Percentiles rank a stretch among this genome's conserved stretches.
These are phyloP conservation scores for Phialophora tarda DNA, from an alignment of 2,329 filamentous ascomycete species.

Conservation along the genomic window DNA sequence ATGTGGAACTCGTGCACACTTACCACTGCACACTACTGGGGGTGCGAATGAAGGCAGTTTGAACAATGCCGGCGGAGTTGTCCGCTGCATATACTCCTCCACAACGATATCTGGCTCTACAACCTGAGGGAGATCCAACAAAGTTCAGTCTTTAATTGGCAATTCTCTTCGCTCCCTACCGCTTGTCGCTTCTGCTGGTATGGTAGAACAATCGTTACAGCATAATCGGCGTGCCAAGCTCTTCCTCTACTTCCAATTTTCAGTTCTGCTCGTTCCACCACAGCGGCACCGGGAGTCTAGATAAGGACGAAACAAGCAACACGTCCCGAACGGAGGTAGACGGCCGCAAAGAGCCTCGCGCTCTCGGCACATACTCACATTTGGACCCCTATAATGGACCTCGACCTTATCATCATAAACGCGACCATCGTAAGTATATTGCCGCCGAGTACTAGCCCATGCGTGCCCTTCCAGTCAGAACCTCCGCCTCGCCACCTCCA, in stretches of 20 bases:
- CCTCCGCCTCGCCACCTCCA: background rate
- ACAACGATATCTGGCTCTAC: background rate
- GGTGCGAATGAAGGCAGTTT: background rate
- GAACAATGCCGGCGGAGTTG: background rate
- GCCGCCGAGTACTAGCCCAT: background rate
- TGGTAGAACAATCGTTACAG: background rate
- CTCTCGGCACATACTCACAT: background rate
- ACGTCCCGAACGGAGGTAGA: background rate
- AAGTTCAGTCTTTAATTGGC: background rate
- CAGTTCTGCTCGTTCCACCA: background rate
- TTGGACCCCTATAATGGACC: slow-evolving; percentile 24
- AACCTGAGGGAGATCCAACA: background rate
- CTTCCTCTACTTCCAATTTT: background rate
- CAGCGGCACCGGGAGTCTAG: background rate
- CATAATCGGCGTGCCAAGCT: background rate
- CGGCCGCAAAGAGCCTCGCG: background rate
- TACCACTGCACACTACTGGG: background rate
- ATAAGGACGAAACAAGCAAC: background rate
- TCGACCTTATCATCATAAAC: slow-evolving; percentile 52
- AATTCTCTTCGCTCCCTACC: background rate
- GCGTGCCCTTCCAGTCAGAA: background rate
- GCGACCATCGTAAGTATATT: slow-evolving; percentile 48
- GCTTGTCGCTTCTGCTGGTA: background rate
- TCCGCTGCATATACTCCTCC: background rate
- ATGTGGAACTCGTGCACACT: too few relatives aligned